phyloP scores from a whole-genome alignment of 1,284 basidiomycete genomes.

The Marasmius fiardii region DNA sequence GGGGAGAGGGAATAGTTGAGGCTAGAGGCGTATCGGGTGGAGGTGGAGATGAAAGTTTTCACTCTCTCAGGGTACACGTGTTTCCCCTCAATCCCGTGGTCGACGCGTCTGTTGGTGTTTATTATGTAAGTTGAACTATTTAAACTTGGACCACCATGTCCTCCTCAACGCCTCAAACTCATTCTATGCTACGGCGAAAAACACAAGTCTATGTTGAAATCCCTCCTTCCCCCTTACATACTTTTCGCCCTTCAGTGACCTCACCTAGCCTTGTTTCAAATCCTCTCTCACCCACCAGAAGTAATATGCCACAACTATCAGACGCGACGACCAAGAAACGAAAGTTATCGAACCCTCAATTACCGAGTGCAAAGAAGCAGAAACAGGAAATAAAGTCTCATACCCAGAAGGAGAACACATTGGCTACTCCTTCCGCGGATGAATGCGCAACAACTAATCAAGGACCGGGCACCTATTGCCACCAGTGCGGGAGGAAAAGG shows the following conservation, averaged over 20 bases:
- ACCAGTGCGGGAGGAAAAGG: constrained; percentile 66
- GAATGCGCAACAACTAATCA: not conserved
- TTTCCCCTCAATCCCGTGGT: constrained; percentile 13
- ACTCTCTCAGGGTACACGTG: constrained; percentile 6
- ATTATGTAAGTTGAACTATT: not conserved
- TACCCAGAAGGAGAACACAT: not conserved
- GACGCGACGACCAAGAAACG: constrained; percentile 30
- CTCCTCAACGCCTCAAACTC: constrained; percentile 19
- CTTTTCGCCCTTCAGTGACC: constrained; percentile 20
- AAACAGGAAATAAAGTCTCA: not conserved
- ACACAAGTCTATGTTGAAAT: constrained; percentile 58
- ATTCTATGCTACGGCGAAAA: constrained; percentile 26
- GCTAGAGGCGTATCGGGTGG: not conserved
- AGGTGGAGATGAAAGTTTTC: constrained; percentile 9
- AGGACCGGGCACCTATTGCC: constrained; percentile 42
- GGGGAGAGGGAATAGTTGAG: not conserved
- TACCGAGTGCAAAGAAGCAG: constrained; percentile 5
- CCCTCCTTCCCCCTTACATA: constrained; percentile 42
- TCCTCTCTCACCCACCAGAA: constrained; percentile 17
- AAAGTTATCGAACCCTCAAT: constrained; percentile 4
- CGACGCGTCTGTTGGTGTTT: constrained; percentile 2
- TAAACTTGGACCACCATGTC: constrained; percentile 18
- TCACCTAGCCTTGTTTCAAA: constrained; percentile 20
- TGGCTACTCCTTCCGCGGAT: not conserved
- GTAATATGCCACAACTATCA: constrained; percentile 14